Evolutionary conservation across 164 flowering plant species (phyloP).

Genomic region (Vitis rotundifolia): DNA sequence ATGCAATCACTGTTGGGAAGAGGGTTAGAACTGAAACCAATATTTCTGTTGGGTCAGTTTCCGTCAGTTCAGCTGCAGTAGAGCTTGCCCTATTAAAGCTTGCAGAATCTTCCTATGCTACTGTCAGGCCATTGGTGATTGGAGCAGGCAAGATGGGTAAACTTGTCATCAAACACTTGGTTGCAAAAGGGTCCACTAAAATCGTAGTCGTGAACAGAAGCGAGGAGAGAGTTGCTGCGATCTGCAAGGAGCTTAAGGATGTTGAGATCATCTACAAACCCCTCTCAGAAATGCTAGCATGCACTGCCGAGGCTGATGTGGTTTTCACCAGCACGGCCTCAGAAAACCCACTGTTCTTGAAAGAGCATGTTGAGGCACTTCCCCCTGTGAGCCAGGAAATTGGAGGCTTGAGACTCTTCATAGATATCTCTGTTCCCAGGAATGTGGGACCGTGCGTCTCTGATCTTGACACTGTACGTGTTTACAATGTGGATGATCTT

Average conservation of each 20-base stretch:
- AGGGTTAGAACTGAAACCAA: constrained; percentile 89
- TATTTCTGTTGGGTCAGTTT: constrained; percentile 92
- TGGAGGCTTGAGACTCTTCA: constrained; percentile 75
- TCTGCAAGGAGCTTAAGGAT: constrained; percentile 73
- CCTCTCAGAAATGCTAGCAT: constrained; percentile 65
- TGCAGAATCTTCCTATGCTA: constrained; percentile 59
- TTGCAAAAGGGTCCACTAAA: constrained; percentile 88
- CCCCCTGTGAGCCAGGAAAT: constrained; percentile 53
- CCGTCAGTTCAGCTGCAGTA: constrained; percentile 99
- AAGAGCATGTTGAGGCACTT: constrained; percentile 62
- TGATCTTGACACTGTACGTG: constrained; percentile 50
- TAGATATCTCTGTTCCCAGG: constrained; percentile 95
- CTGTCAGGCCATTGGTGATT: constrained; percentile 76
- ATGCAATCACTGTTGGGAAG: constrained; percentile 92
- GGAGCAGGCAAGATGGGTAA: constrained; percentile 99
- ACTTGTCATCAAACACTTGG: constrained; percentile 97
- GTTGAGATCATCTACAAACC: constrained; percentile 84
- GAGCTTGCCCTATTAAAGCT: constrained; percentile 93
- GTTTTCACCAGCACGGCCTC: constrained; percentile 97
- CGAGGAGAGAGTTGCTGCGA: constrained; percentile 80
- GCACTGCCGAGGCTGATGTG: constrained; percentile 87
- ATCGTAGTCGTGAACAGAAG: constrained; percentile 89
- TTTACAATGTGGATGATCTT: constrained; percentile 95
- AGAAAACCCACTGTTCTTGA: constrained; percentile 70
- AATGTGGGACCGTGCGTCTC: constrained; percentile 85